Percentiles rank a stretch among this genome's conserved stretches.
phyloP scores from a whole-genome alignment of 345 rosid genomes.

The Lepidium aucheri region DNA sequence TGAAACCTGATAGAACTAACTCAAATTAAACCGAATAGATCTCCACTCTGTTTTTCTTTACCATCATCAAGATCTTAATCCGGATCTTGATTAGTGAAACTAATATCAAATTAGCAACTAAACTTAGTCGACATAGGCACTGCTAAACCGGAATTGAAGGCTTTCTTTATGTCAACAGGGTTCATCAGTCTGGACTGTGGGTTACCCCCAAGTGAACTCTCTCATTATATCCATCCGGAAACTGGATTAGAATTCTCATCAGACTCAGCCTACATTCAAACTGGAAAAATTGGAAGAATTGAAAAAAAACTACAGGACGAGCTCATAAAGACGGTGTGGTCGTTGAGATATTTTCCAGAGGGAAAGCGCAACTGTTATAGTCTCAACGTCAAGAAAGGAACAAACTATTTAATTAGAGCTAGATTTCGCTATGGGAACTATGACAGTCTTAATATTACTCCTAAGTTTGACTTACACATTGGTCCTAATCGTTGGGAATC shows the following conservation, averaged over 20 bases:
- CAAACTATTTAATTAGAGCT: conserved; percentile 24
- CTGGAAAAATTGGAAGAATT: background rate
- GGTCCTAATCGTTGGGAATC: conserved; percentile 24
- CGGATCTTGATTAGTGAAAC: no score
- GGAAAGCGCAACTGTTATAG: conserved; percentile 30
- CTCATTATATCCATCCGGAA: background rate
- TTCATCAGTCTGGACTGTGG: conserved; percentile 38
- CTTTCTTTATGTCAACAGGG: conserved; percentile 20
- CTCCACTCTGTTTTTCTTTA: no score
- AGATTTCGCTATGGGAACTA: conserved; percentile 27
- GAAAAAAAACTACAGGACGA: background rate
- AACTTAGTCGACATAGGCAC: no score
- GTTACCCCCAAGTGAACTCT: background rate
- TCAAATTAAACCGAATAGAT: no score
- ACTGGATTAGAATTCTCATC: background rate
- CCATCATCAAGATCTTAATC: no score
- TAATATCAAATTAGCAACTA: no score
- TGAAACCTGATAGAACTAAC: no score
- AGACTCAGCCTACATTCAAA: conserved; percentile 15
- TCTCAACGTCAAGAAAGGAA: conserved; percentile 11
- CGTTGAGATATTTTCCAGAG: conserved; percentile 28
- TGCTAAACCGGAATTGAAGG: no score
- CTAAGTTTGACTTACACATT: conserved; percentile 23
- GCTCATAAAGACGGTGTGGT: background rate
- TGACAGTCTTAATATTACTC: conserved; percentile 6